Evolutionary conservation across 1,139 yeast genomes (phyloP).

Genomic region (Pichia sp.): DNA sequence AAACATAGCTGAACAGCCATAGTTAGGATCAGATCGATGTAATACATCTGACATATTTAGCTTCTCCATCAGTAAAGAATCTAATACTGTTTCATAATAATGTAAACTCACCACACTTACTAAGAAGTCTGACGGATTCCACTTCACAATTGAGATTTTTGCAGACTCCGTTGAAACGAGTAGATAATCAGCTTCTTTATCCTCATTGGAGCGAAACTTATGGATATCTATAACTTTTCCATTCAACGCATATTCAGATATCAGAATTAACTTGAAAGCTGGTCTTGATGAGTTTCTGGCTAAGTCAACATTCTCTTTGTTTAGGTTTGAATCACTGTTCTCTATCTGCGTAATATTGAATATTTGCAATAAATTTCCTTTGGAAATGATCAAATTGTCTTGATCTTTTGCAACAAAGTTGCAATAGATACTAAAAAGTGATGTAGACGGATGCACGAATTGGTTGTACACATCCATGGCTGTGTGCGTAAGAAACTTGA

Average conservation of each 20-base stretch:
- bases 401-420: slow-evolving; percentile 50
- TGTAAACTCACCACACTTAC: slow-evolving; percentile 78
- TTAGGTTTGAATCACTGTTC: not conserved
- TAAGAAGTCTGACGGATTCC: slow-evolving; percentile 53
- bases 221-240: slow-evolving; percentile 65
- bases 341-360: slow-evolving; percentile 39
- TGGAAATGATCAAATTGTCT: slow-evolving; percentile 63
- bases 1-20: slow-evolving; percentile 58
- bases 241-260: slow-evolving; percentile 65
- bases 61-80: slow-evolving; percentile 46
- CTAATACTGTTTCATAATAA: slow-evolving; percentile 72
- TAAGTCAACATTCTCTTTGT: slow-evolving; percentile 15
- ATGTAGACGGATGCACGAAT: slow-evolving; percentile 74
- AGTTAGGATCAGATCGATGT: slow-evolving; percentile 63
- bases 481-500: too few species aligned
- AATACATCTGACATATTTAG: slow-evolving; percentile 41
- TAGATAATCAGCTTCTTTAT: slow-evolving; percentile 52
- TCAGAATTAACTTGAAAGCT: slow-evolving; percentile 44
- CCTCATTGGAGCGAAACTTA: slow-evolving; percentile 39
- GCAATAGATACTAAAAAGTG: slow-evolving; percentile 59
- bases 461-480: slow-evolving; percentile 74
- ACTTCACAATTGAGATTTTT: slow-evolving; percentile 68
- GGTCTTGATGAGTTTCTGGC: not conserved
- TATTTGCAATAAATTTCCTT: slow-evolving; percentile 69
- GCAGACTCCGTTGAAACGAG: slow-evolving; percentile 70